phyloP scores from a whole-genome alignment of 1,139 yeast genomes.

The Magnusiomyces magnusii region DNA sequence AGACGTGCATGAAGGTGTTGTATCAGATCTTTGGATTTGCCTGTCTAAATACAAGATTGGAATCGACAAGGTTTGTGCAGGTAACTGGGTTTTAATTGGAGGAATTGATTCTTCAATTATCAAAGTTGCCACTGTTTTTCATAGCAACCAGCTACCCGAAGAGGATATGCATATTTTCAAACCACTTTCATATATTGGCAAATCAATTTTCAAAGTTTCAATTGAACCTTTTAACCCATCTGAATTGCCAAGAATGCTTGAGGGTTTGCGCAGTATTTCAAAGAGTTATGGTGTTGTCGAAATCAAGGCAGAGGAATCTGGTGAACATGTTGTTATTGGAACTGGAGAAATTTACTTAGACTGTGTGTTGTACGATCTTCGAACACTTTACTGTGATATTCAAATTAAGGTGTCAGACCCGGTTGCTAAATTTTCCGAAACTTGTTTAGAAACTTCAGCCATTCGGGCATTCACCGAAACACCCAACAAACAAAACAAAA shows the following conservation, averaged over 20 bases:
- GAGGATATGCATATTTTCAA: slow-evolving; percentile 34
- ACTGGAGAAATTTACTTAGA: slow-evolving; percentile 89
- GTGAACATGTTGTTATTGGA: slow-evolving; percentile 74
- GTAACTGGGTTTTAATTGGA: slow-evolving; percentile 58
- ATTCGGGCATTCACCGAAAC: slow-evolving; percentile 57
- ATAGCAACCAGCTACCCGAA: slow-evolving; percentile 26
- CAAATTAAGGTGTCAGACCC: slow-evolving; percentile 85
- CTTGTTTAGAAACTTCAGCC: slow-evolving; percentile 59
- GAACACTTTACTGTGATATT: slow-evolving; percentile 53
- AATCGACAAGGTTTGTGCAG: slow-evolving; percentile 49
- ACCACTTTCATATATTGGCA: slow-evolving; percentile 41
- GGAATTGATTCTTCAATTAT: slow-evolving; percentile 50
- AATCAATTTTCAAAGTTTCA: slow-evolving; percentile 70
- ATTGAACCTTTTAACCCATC: slow-evolving; percentile 76
- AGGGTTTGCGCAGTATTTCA: slow-evolving; percentile 55
- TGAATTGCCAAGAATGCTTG: slow-evolving; percentile 65
- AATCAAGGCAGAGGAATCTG: slow-evolving; percentile 76
- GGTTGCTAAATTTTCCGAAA: slow-evolving; percentile 70
- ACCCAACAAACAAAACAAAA: slow-evolving; percentile 45
- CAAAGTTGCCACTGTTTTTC: slow-evolving; percentile 51
- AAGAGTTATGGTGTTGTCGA: slow-evolving; percentile 59
- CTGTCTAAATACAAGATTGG: slow-evolving; percentile 66
- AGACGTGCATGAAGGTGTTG: slow-evolving; percentile 36
- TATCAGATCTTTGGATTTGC: slow-evolving; percentile 49
- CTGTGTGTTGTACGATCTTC: slow-evolving; percentile 69